These are phyloP conservation scores for Mortierella sp. DNA, from an alignment of 371 early-diverging fungal genomes.

Conservation along the genomic window DNA sequence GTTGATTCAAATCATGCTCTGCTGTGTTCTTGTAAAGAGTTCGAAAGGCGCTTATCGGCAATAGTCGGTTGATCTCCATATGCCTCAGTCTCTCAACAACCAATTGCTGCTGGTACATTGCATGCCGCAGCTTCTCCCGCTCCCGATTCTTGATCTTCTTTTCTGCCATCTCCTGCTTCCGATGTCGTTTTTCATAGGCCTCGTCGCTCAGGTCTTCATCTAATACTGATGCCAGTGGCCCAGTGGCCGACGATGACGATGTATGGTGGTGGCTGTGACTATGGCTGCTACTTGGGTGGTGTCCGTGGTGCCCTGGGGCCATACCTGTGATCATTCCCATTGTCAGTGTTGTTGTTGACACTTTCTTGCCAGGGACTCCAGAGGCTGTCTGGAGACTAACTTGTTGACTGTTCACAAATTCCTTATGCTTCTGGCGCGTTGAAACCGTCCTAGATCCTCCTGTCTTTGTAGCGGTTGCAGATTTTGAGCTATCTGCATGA, in stretches of 20 bases:
- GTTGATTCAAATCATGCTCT: conserved; percentile 18
- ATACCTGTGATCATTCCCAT: conserved; percentile 28
- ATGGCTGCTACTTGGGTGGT: neutral
- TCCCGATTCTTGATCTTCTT: conserved; percentile 75
- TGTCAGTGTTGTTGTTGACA: conserved; percentile 32
- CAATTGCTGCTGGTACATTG: conserved; percentile 70
- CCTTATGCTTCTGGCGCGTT: conserved; percentile 47
- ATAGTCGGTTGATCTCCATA: conserved; percentile 60
- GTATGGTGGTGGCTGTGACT: neutral
- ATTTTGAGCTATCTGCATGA: conserved; percentile 1
- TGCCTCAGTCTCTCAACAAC: conserved; percentile 66
- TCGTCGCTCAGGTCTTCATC: conserved; percentile 61
- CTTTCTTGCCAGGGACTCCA: conserved; percentile 25
- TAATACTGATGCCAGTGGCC: neutral
- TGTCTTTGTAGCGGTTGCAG: neutral
- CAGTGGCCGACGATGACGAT: neutral
- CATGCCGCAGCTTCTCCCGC: conserved; percentile 68
- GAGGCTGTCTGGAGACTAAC: conserved; percentile 35
- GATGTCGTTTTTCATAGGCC: conserved; percentile 69
- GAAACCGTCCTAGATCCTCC: conserved; percentile 23
- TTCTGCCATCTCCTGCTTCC: conserved; percentile 71
- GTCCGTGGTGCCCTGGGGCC: conserved; percentile 3
- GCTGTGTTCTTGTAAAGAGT: conserved; percentile 24
- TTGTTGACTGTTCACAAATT: conserved; percentile 30
- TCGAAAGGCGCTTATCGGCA: conserved; percentile 47